Percentiles rank a stretch among this genome's conserved stretches.
Conservation (phyloP, 768 basidiomycete genomes). For the Leccinellum albellum region DNA sequence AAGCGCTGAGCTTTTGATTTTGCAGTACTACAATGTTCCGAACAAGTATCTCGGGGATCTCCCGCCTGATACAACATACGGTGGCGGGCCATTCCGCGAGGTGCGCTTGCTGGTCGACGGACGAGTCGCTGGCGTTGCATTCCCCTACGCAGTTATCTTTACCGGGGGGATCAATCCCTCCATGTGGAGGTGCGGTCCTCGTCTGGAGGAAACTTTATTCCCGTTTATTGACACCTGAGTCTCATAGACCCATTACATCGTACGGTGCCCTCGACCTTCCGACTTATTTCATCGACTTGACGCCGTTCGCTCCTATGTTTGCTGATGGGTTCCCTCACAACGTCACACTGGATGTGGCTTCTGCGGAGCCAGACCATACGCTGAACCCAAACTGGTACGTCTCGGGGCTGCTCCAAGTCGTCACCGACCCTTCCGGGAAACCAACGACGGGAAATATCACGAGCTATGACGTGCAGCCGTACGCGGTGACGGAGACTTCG, state of each 20-base stretch:
- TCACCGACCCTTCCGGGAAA: constrained; percentile 57
- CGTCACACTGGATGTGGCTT: constrained; percentile 69
- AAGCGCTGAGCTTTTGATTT: not conserved
- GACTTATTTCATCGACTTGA: constrained; percentile 73
- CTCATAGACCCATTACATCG: constrained; percentile 61
- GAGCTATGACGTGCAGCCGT: constrained; percentile 52
- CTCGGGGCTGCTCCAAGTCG: constrained; percentile 63
- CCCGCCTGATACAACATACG: constrained; percentile 44
- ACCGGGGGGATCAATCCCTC: constrained; percentile 71
- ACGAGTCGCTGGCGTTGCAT: constrained; percentile 50
- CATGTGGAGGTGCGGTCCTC: constrained; percentile 54
- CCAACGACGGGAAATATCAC: constrained; percentile 70
- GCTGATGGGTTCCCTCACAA: constrained; percentile 67
- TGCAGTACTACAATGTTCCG: constrained; percentile 65
- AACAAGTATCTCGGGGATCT: constrained; percentile 55
- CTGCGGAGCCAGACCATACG: constrained; percentile 61
- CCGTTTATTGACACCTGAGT: not conserved
- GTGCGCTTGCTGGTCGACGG: constrained; percentile 58
- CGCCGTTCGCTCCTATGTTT: constrained; percentile 70
- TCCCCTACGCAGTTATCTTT: constrained; percentile 63
- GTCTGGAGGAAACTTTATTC: not conserved
- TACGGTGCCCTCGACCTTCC: constrained; percentile 77
- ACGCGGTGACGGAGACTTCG: constrained; percentile 47
- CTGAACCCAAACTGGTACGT: constrained; percentile 78
- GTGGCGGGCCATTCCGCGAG: constrained; percentile 59